A percentile compares a stretch with the other conserved stretches of the same genome.
These are phyloP conservation scores for Macrolepiota dolichaula DNA, from an alignment of 768 basidiomycete species.

Conservation along the genomic window DNA sequence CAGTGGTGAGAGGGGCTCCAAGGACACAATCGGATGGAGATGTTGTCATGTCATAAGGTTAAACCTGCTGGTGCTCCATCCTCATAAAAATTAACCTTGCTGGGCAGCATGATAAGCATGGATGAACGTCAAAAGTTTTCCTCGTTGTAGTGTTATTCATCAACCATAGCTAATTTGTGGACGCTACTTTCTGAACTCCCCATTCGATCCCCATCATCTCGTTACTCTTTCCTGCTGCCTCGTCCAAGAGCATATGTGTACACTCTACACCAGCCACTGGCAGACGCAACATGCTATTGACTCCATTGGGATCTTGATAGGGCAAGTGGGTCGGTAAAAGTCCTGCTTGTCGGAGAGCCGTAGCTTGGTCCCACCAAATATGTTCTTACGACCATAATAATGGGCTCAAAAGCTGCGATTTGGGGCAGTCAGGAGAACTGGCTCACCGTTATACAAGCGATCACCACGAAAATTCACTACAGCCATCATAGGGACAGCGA, in stretches of 20 bases:
- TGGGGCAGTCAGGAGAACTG: not conserved
- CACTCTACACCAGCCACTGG: conserved; percentile 35
- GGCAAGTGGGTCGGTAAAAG: conserved; percentile 32
- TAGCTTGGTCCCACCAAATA: conserved; percentile 45
- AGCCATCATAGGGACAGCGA: conserved; percentile 50
- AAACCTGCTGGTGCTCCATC: not conserved
- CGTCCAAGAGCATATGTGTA: conserved; percentile 33
- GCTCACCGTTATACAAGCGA: conserved; percentile 24
- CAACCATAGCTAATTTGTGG: not conserved
- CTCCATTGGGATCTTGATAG: conserved; percentile 19
- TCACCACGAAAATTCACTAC: conserved; percentile 50
- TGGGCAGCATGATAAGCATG: not conserved
- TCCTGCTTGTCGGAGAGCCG: conserved; percentile 32
- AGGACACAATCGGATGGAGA: conserved; percentile 63
- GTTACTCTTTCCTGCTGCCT: conserved; percentile 33
- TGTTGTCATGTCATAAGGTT: conserved; percentile 53
- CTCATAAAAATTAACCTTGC: not conserved
- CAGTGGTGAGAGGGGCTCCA: conserved; percentile 82
- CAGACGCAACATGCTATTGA: conserved; percentile 23
- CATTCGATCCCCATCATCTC: conserved; percentile 34
- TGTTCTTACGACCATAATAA: conserved; percentile 26
- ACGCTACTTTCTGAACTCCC: conserved; percentile 19
- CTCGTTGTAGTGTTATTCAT: not conserved
- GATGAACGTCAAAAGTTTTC: not conserved
- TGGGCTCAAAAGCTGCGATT: not conserved